A percentile compares a stretch with the other conserved stretches of the same genome.
These are phyloP conservation scores for Trypanosoma vivax DNA, from an alignment of 208 protist genomes.

Conservation along the genomic window DNA sequence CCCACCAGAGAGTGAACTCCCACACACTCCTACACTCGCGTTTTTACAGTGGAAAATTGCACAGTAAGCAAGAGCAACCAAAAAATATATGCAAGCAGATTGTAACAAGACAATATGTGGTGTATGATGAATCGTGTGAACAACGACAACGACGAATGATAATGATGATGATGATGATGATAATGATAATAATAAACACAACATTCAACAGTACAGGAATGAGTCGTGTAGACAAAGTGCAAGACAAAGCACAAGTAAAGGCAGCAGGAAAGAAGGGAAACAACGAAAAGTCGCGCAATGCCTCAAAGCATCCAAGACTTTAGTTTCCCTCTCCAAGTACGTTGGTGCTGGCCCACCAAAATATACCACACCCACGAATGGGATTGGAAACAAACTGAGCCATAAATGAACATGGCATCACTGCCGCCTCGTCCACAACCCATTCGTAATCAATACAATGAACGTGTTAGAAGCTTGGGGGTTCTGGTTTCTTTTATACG, in stretches of 20 bases:
- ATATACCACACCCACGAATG: too few species aligned
- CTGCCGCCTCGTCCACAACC: too few species aligned
- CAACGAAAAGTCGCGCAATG: not conserved
- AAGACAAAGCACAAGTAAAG: not conserved
- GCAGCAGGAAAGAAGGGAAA: not conserved
- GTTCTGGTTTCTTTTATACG: too few species aligned
- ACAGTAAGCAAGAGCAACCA: not conserved
- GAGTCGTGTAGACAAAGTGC: not conserved
- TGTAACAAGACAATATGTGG: not conserved
- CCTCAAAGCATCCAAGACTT: too few species aligned
- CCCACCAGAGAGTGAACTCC: not conserved
- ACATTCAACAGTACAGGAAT: not conserved
- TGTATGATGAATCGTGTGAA: not conserved
- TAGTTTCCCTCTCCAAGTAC: too few species aligned
- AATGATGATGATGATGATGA: conserved; percentile 15
- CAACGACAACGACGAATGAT: conserved; percentile 1
- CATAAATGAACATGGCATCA: too few species aligned
- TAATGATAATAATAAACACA: not conserved
- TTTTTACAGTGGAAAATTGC: not conserved
- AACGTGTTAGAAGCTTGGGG: conserved; percentile 42
- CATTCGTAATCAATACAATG: conserved; percentile 54
- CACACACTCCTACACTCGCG: too few species aligned
- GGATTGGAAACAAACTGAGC: too few species aligned
- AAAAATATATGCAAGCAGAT: not conserved
- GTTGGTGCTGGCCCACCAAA: too few species aligned